Base-by-base conservation (phyloP, 78 protist genomes). In the Emiliania huxleyi region DNA sequence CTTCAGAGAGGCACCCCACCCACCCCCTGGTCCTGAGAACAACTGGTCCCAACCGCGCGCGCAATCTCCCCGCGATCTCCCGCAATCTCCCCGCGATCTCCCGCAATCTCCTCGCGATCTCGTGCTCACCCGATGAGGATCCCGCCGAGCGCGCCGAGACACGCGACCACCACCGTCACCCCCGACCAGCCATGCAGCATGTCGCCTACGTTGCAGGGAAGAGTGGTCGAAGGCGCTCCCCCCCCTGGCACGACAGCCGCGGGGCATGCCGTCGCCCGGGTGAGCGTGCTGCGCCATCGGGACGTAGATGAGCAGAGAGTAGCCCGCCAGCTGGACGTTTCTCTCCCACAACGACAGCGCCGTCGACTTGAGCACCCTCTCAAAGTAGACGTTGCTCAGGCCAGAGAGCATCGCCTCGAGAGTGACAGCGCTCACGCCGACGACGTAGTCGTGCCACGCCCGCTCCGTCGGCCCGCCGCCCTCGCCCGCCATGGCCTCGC, bases 321-420 rank as follows among this genome's bases (percentile, higher is more conserved):
- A 81, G n/a, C 21, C 89, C 19, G 89, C 55, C 38, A 81, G 89
- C 89, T 81, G 89, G 56, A 81, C 89, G 89, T 81, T 81, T 1
- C 89, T n/a, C n/a, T 81, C 49, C 89, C 89, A 81, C n/a, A 81
- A 0, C 2, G 89, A 29, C 38, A 81, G 89, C 56, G 89, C 0
- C 19, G 89, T 81, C 25, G 56, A 29, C 55, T 81, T 81, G 89
- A 81, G 35, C 21, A 81, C 89, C 35, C 29, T 21, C 55, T 81
- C 89, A 29, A 81, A 81, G 55, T 81, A 81, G 29, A 81, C 89
- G 56, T 43, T 81, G 38, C 56, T 5, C 21, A 44, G 18, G 25
- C 56, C 89, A 0, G 29, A 12, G 4, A 81, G 56, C 23, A 3
- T 0, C 55, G 89, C 89, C 55, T 81, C 89, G 37, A 15, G 18